Base-by-base conservation (phyloP, 2,329 filamentous ascomycete species). In the Ophiognomonia clavigignenti-juglandacearum region DNA sequence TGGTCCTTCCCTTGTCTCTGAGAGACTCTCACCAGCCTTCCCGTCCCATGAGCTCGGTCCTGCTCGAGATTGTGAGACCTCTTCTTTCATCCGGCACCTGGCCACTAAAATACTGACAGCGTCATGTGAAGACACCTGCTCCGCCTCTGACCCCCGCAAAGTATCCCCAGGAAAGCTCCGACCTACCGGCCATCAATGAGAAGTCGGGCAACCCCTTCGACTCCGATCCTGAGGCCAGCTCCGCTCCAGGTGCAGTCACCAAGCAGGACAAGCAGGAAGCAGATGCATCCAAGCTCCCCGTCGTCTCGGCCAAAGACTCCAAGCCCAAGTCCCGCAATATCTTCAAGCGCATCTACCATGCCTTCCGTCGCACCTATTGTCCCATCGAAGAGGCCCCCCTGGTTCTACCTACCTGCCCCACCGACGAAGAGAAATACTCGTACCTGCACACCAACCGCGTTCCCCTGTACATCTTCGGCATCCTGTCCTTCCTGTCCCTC, bases 391-490 rank as follows among this genome's bases (percentile, higher is more conserved):
- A 65, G 31, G 61, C 64, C 2, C 53, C 54, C 10, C 48, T 67
- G 8, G 56, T 70, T 6, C 53, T 70, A 7, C 67, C 67, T 2
- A 57, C 59, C 1, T 62, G 60, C 6, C 67, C 67, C 5, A 64
- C 61, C 1, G 66, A 70, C 44, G 58, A 59, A 11, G 67, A 70
- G 50, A 70, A 70, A 55, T 60, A 62, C 39, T 57, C 54, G 18
- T 69, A 70, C 45, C 50, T 69, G 20, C 57, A 61, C 39, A 69
- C 67, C 9, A 69, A 69, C 53, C 61, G 67, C 10, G 54, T 66
- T 5, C 61, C 63, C 1, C 57, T 70, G n/a, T 66, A 70, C 53
- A 52, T 64, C 35, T 65, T 68, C 36, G 67, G 66, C 18, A 56
- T 69, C 32, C 58, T 69, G 38, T 66, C 66, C 8, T 68, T 69